phyloP scores from a whole-genome alignment of 495 filamentous ascomycete genomes.

The Aspergillus panamensis region DNA sequence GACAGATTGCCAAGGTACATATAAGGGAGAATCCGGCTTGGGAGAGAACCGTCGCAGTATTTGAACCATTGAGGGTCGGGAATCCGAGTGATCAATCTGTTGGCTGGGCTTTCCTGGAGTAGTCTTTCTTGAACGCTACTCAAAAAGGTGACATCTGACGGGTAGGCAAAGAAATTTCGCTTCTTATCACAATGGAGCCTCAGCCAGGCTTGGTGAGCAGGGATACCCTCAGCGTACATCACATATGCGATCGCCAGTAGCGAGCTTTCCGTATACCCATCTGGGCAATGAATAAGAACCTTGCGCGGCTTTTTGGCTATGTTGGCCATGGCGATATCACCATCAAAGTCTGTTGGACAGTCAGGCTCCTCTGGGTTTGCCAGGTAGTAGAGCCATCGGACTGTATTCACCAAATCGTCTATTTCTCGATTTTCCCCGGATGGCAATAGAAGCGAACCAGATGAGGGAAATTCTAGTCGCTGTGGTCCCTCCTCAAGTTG shows the following conservation, averaged over 20 bases:
- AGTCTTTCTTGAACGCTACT: constrained; percentile 70
- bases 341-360: constrained; percentile 50
- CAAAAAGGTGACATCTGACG: constrained; percentile 79
- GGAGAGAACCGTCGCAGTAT: constrained; percentile 84
- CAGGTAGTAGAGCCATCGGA: constrained; percentile 84
- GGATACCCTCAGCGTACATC: constrained; percentile 80
- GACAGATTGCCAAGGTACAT: constrained; percentile 92
- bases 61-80: constrained; percentile 73
- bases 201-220: constrained; percentile 82
- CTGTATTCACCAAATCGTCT: constrained; percentile 77
- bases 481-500: constrained; percentile 53
- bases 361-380: constrained; percentile 54
- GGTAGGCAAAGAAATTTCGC: constrained; percentile 95
- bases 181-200: constrained; percentile 72
- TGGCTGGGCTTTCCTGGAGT: constrained; percentile 50
- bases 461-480: constrained; percentile 84
- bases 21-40: constrained; percentile 84
- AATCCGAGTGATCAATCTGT: constrained; percentile 25
- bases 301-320: constrained; percentile 47
- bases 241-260: constrained; percentile 83
- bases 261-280: constrained; percentile 94
- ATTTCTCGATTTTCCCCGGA: constrained; percentile 74
- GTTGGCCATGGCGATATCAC: constrained; percentile 51
- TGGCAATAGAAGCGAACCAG: constrained; percentile 80
- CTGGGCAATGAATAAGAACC: constrained; percentile 86